Evolutionary conservation across 208 protist genomes (phyloP), one percentile per base, ranked within the genome.

Genomic region (Leishmania mexicana): DNA sequence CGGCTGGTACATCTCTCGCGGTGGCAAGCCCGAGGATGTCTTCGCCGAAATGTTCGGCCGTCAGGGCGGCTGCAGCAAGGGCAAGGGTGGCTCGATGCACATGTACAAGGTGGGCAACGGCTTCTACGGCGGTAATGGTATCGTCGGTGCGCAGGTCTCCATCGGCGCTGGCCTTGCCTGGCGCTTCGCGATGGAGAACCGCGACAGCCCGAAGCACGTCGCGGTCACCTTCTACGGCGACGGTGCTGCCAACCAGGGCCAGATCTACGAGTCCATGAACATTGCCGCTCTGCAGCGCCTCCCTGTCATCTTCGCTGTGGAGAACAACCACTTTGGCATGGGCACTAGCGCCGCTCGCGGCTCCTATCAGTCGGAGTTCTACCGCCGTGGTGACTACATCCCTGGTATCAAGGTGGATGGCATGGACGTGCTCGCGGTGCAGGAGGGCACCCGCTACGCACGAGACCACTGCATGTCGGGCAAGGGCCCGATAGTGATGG

Each of bases 291-390:
- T 99, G n/a, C 99, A 99, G 96, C 97, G 99, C 85, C 91, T 99
- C 71, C 99, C 99, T 71, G 81, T 93, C 57, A 96, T 99, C 76
- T 99, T 99, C 84, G 89, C 98, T 2, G 96, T 97, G 88, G 99
- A 99, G 90, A 99, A 99, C 93, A 99, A 99, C 90, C 89, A 99
- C 75, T 99, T 99, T 88, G 99, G 98, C 86, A 99, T 99, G 99
- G 99, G 99, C 77, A 99, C 99, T 24, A 95, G 94, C 76, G 90
- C 95, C 68, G 79, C 96, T 47, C 96, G 98, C 80, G 90, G 96
- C 21, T 90, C 95, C 53, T 97, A 91, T 81, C 94, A 96, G 78
- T 86, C 88, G 35, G 90, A 99, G 76, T 99, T 99, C 91, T 99
- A 99, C 93, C 96, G 91, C 67, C 97, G 99, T 83, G 98, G 98